Evolutionary conservation across 768 basidiomycete genomes (phyloP), one percentile per base, ranked within the genome.

Genomic region (Daedaleopsis sinensis): DNA sequence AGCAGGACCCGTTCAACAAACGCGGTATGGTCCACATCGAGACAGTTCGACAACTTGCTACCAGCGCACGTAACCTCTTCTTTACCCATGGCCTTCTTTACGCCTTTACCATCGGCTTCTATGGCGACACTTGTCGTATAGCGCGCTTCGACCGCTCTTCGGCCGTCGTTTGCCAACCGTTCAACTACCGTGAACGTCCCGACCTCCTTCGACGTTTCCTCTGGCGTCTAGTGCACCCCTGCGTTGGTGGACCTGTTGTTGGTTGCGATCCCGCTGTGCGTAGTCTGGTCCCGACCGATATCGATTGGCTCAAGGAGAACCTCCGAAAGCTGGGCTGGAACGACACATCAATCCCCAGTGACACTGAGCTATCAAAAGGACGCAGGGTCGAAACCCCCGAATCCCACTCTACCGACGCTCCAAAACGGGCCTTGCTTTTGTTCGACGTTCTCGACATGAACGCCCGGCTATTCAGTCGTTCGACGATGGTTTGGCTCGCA

Each of bases 401-500:
- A n/a, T 42, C 43, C 15, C 38, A 46, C 32, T 16, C 38, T 2
- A 11, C 24, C 5, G 39, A 2, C 6, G 27, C 24, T 5, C 16
- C 38, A 18, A 47, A 16, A 47, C 46, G n/a, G 13, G 15, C 47
- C 6, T 57, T 37, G 27, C 15, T 64, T 11, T 24, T 55, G 1
- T 57, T 55, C 39, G 47, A 53, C 52, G 38, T 61, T 21, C 19
- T 57, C 1, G 53, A 50, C 42, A 37, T 58, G n/a, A 65, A 65
- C 27, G 47, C 57, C 1, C 52, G 51, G 5, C 49, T 65, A 12
- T 65, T 65, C 50, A 58, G 56, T 3, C 60, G 64, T 5, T 36
- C 60, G 5, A 62, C 64, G 35, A 62, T 50, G 53, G 57, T 62
- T 12, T 62, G 64, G 64, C 57, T 58, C 27, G 54, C 53, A 3